Conservation (phyloP, 2,329 filamentous ascomycete species). For the Aspergillus fumigatiaffinis region DNA sequence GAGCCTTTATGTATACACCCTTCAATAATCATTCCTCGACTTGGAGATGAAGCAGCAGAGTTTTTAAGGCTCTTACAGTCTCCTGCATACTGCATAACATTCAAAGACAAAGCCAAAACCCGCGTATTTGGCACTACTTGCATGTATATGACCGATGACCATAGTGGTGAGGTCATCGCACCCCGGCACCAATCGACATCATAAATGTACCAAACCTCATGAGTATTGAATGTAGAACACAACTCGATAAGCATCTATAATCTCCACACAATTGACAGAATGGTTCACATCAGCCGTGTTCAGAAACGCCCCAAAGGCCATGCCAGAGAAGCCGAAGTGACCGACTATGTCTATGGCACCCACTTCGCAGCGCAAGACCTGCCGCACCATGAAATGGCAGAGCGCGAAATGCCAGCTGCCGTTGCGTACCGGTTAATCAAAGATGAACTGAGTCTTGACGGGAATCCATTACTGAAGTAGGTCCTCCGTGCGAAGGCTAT, state of each 20-base stretch:
- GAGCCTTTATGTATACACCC: no score
- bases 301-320: constrained; percentile 27
- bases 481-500: constrained; percentile 23
- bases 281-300: constrained; percentile 37
- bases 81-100: no score
- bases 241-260: not conserved
- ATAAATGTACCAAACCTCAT: not conserved
- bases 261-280: constrained; percentile 12
- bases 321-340: constrained; percentile 31
- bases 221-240: not conserved
- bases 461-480: constrained; percentile 64
- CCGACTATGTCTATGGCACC: constrained; percentile 76
- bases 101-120: no score
- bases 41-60: no score
- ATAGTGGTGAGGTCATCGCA: constrained; percentile 1
- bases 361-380: constrained; percentile 76
- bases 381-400: constrained; percentile 78
- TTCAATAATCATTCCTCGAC: no score
- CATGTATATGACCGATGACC: not conserved
- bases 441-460: constrained; percentile 62
- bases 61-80: no score
- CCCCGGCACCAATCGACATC: not conserved
- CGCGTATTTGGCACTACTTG: no score
- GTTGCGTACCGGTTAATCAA: constrained; percentile 63
- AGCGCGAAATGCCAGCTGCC: constrained; percentile 78